A percentile compares a stretch with the other conserved stretches of the same genome.
Conservation (phyloP, 2,329 filamentous ascomycete species). For the Neurospora sp. region DNA sequence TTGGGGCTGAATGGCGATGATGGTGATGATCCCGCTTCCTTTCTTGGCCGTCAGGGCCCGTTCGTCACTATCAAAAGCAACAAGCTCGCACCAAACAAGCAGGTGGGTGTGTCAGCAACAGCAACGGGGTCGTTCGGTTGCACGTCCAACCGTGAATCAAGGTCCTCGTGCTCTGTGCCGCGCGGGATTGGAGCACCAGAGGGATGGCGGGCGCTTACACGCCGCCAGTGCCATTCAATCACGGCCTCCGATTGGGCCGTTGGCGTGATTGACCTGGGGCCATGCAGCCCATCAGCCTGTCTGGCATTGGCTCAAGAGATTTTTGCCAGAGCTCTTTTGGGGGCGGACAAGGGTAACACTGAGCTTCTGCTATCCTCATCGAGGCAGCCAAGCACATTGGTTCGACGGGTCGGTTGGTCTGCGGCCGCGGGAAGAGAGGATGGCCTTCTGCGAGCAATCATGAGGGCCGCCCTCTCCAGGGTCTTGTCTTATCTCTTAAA, state of each 20-base stretch:
- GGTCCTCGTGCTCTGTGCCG: neutral
- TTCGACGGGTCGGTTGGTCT: neutral
- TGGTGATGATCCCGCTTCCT: neutral
- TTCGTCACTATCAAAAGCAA: neutral
- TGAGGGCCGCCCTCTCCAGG: neutral
- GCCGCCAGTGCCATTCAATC: constrained; percentile 4
- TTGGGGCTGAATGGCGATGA: neutral
- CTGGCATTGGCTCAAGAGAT: constrained; percentile 1
- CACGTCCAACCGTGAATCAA: neutral
- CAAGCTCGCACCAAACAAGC: neutral
- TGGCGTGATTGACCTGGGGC: constrained; percentile 18
- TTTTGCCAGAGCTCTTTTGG: constrained; percentile 5
- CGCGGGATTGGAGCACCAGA: constrained; percentile 12
- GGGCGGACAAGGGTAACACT: neutral
- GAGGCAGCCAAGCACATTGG: neutral
- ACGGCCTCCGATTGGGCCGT: constrained; percentile 10
- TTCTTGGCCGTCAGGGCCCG: neutral
- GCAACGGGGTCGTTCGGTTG: neutral
- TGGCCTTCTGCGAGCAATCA: neutral
- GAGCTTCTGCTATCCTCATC: neutral
- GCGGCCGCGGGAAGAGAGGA: neutral
- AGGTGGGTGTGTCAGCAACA: neutral
- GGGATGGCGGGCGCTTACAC: constrained; percentile 19
- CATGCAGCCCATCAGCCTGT: constrained; percentile 3
- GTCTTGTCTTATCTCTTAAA: neutral